A percentile compares a stretch with the other conserved stretches of the same genome.
Evolutionary conservation across 1,284 basidiomycete species (phyloP).

Genomic region (Cutaneotrichosporon sp.): DNA sequence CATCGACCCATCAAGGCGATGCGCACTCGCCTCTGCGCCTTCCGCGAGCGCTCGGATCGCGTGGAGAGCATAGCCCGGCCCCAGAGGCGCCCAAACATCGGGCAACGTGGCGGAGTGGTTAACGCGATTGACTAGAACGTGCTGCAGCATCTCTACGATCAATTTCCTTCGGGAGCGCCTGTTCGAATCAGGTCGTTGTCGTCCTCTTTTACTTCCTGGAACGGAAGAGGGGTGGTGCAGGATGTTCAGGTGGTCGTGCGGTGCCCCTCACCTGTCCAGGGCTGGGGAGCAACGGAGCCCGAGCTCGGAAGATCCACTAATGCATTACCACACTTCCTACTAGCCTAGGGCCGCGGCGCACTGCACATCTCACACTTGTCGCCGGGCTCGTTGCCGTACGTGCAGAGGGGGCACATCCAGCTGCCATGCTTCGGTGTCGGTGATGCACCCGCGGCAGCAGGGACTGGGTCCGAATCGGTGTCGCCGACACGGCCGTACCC

Average conservation of each 20-base stretch:
- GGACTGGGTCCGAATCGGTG: neutral
- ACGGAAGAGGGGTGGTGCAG: no score
- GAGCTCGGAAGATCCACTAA: no score
- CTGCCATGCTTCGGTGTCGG: neutral
- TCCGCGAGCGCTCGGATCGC: no score
- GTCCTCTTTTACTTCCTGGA: neutral
- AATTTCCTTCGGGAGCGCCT: conserved; percentile 2
- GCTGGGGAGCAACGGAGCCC: no score
- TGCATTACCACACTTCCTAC: neutral
- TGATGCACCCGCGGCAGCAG: neutral
- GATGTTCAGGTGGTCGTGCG: no score
- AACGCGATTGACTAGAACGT: conserved; percentile 1
- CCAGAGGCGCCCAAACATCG: no score
- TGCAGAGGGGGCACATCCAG: neutral
- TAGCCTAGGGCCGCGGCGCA: neutral
- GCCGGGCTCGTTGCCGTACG: neutral
- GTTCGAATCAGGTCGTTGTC: conserved; percentile 1
- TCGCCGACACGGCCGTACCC: neutral
- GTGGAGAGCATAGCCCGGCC: no score
- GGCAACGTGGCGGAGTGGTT: conserved; percentile 1
- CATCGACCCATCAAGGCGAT: no score
- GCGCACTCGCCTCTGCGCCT: no score
- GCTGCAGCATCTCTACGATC: neutral
- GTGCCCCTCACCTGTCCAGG: no score
- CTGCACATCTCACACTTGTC: neutral